phyloP scores from a whole-genome alignment of 1,284 basidiomycete genomes.

The Austroboletus niveus region DNA sequence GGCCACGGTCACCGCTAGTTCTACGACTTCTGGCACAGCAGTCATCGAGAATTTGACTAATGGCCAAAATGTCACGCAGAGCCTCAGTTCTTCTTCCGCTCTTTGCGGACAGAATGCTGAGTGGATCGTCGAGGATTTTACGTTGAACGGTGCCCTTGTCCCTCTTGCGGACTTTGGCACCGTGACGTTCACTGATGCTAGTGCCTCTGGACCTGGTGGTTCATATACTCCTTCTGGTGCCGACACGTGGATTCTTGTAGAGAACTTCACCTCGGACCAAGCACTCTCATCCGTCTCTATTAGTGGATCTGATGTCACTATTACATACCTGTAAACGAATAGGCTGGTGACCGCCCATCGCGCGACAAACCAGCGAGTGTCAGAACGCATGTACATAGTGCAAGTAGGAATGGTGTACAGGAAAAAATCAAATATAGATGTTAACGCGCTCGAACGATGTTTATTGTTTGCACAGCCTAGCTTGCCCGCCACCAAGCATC shows the following conservation, averaged over 20 bases:
- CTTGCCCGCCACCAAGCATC: no score
- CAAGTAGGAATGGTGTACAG: no score
- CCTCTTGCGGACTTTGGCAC: not conserved
- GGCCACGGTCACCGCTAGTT: constrained; percentile 16
- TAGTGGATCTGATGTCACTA: not conserved
- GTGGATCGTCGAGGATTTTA: not conserved
- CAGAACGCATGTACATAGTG: no score
- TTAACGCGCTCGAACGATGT: no score
- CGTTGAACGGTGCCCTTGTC: not conserved
- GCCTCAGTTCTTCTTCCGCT: not conserved
- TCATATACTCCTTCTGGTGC: not conserved
- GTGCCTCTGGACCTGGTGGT: not conserved
- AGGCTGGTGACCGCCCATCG: no score
- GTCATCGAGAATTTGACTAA: constrained; percentile 19
- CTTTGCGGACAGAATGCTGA: not conserved
- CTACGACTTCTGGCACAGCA: constrained; percentile 20
- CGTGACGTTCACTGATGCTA: not conserved
- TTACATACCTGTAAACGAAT: not conserved
- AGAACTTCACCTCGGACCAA: not conserved
- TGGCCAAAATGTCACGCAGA: constrained; percentile 3
- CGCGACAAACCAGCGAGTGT: no score
- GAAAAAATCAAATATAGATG: no score
- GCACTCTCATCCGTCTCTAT: not conserved
- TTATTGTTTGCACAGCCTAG: no score
- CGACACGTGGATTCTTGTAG: not conserved